Percentiles rank a stretch among this genome's conserved stretches.
Evolutionary conservation across 805 yeast species (phyloP).

Genomic region (Kurtzmaniella cleridarum): DNA sequence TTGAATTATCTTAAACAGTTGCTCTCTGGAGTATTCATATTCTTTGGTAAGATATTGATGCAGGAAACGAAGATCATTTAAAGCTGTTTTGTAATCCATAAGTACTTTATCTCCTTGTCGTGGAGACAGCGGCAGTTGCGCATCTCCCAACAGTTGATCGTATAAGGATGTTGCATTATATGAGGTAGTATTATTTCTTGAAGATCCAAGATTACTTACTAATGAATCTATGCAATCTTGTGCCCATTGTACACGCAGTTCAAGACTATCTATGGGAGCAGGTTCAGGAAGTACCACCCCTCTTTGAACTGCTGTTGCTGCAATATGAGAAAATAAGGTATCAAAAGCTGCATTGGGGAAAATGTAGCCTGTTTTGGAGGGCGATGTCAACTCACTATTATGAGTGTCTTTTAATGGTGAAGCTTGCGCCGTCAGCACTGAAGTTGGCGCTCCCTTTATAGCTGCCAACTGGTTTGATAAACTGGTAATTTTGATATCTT

Average conservation of each 20-base stretch:
- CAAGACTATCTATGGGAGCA: slow-evolving; percentile 13
- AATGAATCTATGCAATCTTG: slow-evolving; percentile 35
- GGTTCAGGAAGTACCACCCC: slow-evolving; percentile 35
- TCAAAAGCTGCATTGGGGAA: slow-evolving; percentile 28
- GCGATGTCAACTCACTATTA: neutral
- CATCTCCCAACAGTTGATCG: slow-evolving; percentile 7
- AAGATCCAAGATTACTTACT: slow-evolving; percentile 5
- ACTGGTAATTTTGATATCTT: slow-evolving; percentile 30
- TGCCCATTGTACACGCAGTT: slow-evolving; percentile 30
- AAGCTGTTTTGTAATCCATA: slow-evolving; percentile 48
- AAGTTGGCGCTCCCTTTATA: neutral
- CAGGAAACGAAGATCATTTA: slow-evolving; percentile 65
- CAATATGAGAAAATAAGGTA: slow-evolving; percentile 41
- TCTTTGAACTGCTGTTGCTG: slow-evolving; percentile 41
- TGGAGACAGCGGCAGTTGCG: slow-evolving; percentile 1
- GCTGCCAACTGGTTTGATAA: slow-evolving; percentile 1
- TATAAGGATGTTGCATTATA: slow-evolving; percentile 3
- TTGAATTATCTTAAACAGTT: slow-evolving; percentile 48
- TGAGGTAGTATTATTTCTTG: neutral
- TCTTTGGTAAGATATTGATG: slow-evolving; percentile 65
- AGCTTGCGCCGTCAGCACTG: neutral
- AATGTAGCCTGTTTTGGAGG: neutral
- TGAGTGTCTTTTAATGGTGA: neutral
- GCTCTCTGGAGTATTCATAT: slow-evolving; percentile 59
- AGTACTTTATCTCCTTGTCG: slow-evolving; percentile 13